phyloP scores from a whole-genome alignment of 805 yeast genomes.

The Schwanniomyces polymorphus region DNA sequence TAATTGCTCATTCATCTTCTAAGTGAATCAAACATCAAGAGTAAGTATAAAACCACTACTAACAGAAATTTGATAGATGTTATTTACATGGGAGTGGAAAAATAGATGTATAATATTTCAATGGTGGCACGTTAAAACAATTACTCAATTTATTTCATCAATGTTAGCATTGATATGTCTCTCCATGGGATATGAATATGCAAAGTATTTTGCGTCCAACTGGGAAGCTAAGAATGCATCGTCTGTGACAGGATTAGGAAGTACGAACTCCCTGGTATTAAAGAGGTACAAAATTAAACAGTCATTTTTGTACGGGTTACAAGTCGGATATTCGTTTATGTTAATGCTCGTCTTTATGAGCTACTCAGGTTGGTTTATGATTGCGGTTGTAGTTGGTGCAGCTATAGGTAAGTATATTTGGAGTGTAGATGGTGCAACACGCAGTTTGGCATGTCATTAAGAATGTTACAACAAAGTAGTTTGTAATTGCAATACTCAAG shows the following conservation, averaged over 20 bases:
- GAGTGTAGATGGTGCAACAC: conserved; percentile 28
- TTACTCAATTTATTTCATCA: conserved; percentile 51
- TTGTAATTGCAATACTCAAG: no score
- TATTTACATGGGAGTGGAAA: conserved; percentile 76
- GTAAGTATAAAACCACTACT: neutral
- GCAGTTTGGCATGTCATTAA: conserved; percentile 35
- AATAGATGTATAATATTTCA: conserved; percentile 70
- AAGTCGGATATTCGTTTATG: conserved; percentile 69
- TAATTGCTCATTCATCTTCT: neutral
- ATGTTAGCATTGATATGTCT: conserved; percentile 48
- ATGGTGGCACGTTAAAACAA: conserved; percentile 76
- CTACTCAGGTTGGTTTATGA: conserved; percentile 82
- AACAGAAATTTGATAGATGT: conserved; percentile 40
- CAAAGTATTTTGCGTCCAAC: conserved; percentile 28
- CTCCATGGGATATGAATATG: conserved; percentile 61
- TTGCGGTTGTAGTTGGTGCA: conserved; percentile 72
- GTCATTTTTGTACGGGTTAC: conserved; percentile 56
- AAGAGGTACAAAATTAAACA: conserved; percentile 24
- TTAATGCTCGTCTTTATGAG: conserved; percentile 85
- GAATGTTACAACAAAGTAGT: neutral
- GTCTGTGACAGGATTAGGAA: conserved; percentile 8
- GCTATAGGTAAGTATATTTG: conserved; percentile 65
- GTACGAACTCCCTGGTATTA: conserved; percentile 4
- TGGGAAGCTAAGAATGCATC: conserved; percentile 24
- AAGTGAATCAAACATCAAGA: neutral